phyloP scores from a whole-genome alignment of 305 asterid species.

The Solanum hybrid region DNA sequence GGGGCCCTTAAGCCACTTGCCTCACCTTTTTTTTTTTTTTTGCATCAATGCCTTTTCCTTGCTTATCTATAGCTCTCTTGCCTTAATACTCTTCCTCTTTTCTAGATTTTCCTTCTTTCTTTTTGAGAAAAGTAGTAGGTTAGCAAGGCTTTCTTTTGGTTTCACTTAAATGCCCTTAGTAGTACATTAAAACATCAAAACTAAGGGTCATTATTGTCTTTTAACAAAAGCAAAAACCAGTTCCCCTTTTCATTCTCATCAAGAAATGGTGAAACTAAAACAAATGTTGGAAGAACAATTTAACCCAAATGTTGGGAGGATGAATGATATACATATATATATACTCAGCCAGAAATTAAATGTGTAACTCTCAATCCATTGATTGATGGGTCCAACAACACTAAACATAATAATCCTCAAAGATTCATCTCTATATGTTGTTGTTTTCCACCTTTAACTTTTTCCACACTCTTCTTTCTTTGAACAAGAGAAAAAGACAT shows the following conservation, averaged over 20 bases:
- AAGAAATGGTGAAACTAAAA: not conserved
- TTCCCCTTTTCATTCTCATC: not conserved
- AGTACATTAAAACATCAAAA: not conserved
- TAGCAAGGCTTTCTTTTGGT: not conserved
- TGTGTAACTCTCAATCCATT: not conserved
- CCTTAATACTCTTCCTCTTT: not conserved
- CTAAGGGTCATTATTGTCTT: not conserved
- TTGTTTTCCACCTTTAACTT: not conserved
- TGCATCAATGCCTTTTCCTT: not conserved
- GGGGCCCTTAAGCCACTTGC: not conserved
- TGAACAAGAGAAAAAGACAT: not conserved
- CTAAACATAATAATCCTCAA: slow-evolving; percentile 1
- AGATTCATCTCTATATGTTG: not conserved
- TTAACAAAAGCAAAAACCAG: not conserved
- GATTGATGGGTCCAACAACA: not conserved
- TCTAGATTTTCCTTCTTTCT: too few species aligned
- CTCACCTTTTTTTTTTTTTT: not conserved
- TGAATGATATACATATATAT: not conserved
- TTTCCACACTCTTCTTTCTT: not conserved
- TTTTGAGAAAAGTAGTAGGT: not conserved
- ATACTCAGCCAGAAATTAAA: not conserved
- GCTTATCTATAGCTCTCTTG: not conserved
- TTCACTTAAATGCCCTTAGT: not conserved
- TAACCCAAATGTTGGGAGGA: not conserved
- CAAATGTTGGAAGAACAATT: not conserved